Evolutionary conservation across 1,284 basidiomycete species (phyloP).

Genomic region (Nidula niveotomentosa): DNA sequence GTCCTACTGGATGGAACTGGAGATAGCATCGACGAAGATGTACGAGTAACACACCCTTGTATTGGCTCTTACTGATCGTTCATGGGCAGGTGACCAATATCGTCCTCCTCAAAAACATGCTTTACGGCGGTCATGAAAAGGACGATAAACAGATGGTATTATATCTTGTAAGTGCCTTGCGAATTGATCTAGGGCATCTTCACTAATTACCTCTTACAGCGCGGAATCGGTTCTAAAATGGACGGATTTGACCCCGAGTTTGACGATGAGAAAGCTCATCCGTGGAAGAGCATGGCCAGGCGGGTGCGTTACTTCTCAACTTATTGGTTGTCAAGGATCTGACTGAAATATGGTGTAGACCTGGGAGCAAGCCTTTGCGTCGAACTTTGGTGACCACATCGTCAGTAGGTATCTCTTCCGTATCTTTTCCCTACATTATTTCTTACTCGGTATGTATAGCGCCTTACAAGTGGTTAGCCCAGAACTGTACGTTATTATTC

Average conservation of each 20-base stretch:
- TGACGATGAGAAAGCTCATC: background rate
- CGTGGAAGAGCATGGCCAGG: background rate
- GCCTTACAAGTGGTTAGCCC: background rate
- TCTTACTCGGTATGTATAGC: background rate
- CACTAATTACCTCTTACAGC: background rate
- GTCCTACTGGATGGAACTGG: conserved; percentile 26
- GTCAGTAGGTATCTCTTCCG: background rate
- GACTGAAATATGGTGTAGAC: background rate
- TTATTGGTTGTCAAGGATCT: background rate
- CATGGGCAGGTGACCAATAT: background rate
- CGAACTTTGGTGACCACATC: background rate
- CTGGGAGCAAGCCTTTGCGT: background rate
- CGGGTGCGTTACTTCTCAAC: background rate
- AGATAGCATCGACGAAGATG: conserved; percentile 6
- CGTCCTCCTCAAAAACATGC: background rate
- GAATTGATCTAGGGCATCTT: background rate
- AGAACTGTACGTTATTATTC: background rate
- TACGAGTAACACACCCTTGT: background rate
- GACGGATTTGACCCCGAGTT: background rate
- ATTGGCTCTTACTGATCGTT: background rate
- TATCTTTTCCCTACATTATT: background rate
- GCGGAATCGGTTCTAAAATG: background rate
- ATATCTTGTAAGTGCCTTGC: background rate
- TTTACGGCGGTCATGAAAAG: background rate
- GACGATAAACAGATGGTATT: background rate